Conservation (phyloP, 2,329 filamentous ascomycete genomes). For the Ophiosphaerella korrae region DNA sequence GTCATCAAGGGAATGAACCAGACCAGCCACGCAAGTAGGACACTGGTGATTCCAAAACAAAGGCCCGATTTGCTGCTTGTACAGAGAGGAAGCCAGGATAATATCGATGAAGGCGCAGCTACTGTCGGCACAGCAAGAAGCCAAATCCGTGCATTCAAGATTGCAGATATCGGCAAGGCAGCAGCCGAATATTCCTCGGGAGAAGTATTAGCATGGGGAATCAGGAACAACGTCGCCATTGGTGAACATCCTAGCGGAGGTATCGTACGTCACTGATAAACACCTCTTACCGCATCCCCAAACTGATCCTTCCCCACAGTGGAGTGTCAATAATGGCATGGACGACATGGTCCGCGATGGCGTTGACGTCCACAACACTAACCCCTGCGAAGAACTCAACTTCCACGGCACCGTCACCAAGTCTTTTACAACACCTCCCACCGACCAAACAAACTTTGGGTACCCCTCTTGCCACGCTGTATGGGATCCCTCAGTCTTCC, state of each 20-base stretch:
- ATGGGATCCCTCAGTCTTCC: slow-evolving; percentile 63
- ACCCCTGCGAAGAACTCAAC: slow-evolving; percentile 66
- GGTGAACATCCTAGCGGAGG: slow-evolving; percentile 60
- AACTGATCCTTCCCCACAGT: slow-evolving; percentile 17
- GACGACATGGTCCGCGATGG: slow-evolving; percentile 63
- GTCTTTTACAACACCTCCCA: slow-evolving; percentile 37
- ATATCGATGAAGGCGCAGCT: slow-evolving; percentile 61
- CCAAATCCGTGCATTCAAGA: slow-evolving; percentile 65
- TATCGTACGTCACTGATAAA: slow-evolving; percentile 33
- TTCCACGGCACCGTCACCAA: slow-evolving; percentile 58
- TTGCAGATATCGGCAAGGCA: slow-evolving; percentile 41
- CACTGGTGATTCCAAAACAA: slow-evolving; percentile 20
- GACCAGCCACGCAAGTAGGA: slow-evolving; percentile 21
- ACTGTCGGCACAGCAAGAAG: slow-evolving; percentile 60
- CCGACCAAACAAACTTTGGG: slow-evolving; percentile 61
- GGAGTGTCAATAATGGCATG: slow-evolving; percentile 68
- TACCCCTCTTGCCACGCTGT: slow-evolving; percentile 71
- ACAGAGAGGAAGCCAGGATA: slow-evolving; percentile 65
- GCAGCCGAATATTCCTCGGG: slow-evolving; percentile 53
- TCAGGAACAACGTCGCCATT: slow-evolving; percentile 71
- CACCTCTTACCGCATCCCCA: background rate
- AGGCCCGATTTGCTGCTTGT: slow-evolving; percentile 59
- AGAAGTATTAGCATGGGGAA: slow-evolving; percentile 64
- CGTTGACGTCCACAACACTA: slow-evolving; percentile 65
- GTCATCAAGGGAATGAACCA: slow-evolving; percentile 28